These are phyloP conservation scores for Colletotrichum cordylinicola DNA, from an alignment of 2,329 filamentous ascomycete genomes.

Conservation along the genomic window DNA sequence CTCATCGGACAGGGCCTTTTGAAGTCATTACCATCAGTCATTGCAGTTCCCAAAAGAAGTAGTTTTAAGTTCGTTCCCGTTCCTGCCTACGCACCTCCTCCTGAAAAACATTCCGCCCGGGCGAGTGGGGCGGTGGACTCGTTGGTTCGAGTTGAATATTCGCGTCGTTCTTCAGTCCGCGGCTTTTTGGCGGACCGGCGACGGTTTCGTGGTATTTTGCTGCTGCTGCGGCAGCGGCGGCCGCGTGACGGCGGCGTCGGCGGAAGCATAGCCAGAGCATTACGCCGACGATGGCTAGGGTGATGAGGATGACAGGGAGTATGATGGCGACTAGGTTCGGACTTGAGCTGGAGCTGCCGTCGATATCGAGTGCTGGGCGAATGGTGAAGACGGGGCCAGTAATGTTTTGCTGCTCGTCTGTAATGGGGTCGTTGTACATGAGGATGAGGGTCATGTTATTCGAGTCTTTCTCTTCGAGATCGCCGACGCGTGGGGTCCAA, in stretches of 20 bases:
- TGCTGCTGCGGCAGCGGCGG: constrained; percentile 11
- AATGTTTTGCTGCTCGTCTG: constrained; percentile 17
- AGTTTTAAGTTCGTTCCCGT: constrained; percentile 17
- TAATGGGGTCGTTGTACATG: constrained; percentile 23
- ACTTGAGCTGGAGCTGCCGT: not conserved
- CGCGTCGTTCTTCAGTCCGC: constrained; percentile 16
- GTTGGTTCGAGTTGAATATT: constrained; percentile 35
- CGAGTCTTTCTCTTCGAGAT: constrained; percentile 24
- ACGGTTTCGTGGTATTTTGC: not conserved
- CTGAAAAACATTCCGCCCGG: constrained; percentile 38
- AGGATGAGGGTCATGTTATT: constrained; percentile 27
- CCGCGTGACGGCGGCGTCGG: constrained; percentile 26
- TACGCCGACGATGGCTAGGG: constrained; percentile 25
- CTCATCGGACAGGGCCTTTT: not conserved
- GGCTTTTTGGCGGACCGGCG: constrained; percentile 16
- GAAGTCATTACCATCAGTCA: not conserved
- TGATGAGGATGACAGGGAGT: constrained; percentile 33
- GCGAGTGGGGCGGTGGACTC: constrained; percentile 2
- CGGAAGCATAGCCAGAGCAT: constrained; percentile 30
- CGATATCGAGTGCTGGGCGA: not conserved
- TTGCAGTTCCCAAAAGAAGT: not conserved
- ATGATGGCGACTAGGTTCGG: constrained; percentile 28
- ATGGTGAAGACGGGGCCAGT: constrained; percentile 31
- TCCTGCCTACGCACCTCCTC: constrained; percentile 41
- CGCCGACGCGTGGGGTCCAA: constrained; percentile 27